phyloP scores from a whole-genome alignment of 495 filamentous ascomycete genomes.

The Aspergillus sclerotiicarbonarius region DNA sequence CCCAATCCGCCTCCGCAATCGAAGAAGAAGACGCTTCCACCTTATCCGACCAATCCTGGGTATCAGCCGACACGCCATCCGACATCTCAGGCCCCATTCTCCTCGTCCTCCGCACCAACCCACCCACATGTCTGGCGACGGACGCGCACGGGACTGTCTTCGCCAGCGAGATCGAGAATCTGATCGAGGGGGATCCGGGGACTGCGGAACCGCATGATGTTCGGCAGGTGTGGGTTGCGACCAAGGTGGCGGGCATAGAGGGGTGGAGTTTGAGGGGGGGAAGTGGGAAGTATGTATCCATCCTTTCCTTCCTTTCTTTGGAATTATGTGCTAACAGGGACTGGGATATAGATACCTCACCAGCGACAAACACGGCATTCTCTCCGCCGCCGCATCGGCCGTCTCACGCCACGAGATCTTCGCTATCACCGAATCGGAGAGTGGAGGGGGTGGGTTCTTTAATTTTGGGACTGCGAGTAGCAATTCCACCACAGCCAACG shows the following conservation, averaged over 20 bases:
- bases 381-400: conserved; percentile 74
- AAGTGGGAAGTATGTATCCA: conserved; percentile 67
- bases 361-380: conserved; percentile 78
- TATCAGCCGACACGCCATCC: conserved; percentile 63
- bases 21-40: conserved; percentile 34
- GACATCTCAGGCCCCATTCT: background rate
- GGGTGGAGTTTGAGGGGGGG: conserved; percentile 79
- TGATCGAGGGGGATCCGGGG: conserved; percentile 70
- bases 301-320: conserved; percentile 6
- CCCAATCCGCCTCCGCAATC: conserved; percentile 29
- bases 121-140: conserved; percentile 71
- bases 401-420: conserved; percentile 82
- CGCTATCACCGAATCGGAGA: conserved; percentile 50
- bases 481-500: background rate
- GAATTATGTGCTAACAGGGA: background rate
- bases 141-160: conserved; percentile 86
- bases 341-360: conserved; percentile 58
- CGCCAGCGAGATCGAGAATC: conserved; percentile 73
- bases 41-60: conserved; percentile 78
- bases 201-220: conserved; percentile 94
- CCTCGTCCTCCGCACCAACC: conserved; percentile 45
- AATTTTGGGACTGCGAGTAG: background rate
- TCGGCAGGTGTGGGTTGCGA: conserved; percentile 92
- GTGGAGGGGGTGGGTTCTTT: background rate
- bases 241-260: conserved; percentile 77